Percentiles rank a stretch among this genome's conserved stretches.
These are phyloP conservation scores for Claviceps digitariae DNA, from an alignment of 2,329 filamentous ascomycete genomes.

Conservation along the genomic window DNA sequence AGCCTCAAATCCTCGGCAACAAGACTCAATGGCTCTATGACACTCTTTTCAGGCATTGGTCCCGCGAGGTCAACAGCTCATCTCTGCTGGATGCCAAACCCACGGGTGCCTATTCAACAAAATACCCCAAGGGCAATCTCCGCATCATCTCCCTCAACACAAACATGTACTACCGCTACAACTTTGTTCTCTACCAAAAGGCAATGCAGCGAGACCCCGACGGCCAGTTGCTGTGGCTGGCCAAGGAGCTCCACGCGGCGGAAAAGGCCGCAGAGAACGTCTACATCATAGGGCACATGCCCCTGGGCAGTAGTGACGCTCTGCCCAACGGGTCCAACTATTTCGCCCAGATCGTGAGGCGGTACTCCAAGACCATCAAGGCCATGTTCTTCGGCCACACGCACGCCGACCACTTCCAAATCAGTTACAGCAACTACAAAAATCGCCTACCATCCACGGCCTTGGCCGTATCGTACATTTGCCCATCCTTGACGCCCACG, in stretches of 20 bases:
- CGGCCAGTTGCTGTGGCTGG: conserved; percentile 38
- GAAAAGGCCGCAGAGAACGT: conserved; percentile 37
- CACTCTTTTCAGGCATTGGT: conserved; percentile 31
- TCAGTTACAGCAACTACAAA: conserved; percentile 37
- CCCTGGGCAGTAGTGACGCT: conserved; percentile 32
- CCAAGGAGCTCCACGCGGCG: conserved; percentile 36
- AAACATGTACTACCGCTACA: conserved; percentile 44
- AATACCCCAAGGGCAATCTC: conserved; percentile 31
- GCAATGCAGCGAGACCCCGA: conserved; percentile 34
- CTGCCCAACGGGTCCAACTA: conserved; percentile 38
- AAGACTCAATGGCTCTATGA: conserved; percentile 40
- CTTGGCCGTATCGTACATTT: conserved; percentile 35
- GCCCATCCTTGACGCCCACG: conserved; percentile 38
- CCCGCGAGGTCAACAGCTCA: conserved; percentile 28
- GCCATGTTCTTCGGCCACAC: conserved; percentile 44
- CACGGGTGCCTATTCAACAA: conserved; percentile 36
- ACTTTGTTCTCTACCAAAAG: conserved; percentile 41
- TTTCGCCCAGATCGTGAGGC: conserved; percentile 36
- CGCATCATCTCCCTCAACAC: conserved; percentile 47
- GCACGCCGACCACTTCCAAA: conserved; percentile 40
- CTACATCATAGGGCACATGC: conserved; percentile 44
- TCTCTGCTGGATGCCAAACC: conserved; percentile 18
- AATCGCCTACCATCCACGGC: conserved; percentile 28
- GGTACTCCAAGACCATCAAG: conserved; percentile 39
- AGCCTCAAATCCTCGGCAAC: conserved; percentile 24